These are phyloP conservation scores for Exophiala sp. DNA, from an alignment of 2,329 filamentous ascomycete species.

Conservation along the genomic window DNA sequence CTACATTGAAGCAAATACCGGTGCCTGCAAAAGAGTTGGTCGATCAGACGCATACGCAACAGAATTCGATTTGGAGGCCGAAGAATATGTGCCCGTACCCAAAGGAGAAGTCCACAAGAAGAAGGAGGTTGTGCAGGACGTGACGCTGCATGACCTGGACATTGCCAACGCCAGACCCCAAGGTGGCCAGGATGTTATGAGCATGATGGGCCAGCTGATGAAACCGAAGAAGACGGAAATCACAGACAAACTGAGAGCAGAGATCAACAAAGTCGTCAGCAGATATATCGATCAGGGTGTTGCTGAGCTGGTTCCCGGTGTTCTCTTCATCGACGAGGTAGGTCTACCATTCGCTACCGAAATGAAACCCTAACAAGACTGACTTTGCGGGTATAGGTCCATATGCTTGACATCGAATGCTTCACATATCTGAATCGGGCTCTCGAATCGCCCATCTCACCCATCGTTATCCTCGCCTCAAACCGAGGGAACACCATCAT, in stretches of 20 bases:
- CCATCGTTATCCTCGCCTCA: conserved; percentile 94
- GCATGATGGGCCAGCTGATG: conserved; percentile 99
- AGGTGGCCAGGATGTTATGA: conserved; percentile 98
- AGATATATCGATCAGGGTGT: conserved; percentile 98
- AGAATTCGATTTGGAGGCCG: conserved; percentile 96
- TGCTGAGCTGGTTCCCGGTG: conserved; percentile 93
- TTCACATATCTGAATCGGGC: conserved; percentile 98
- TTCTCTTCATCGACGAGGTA: conserved; percentile 98
- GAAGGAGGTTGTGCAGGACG: conserved; percentile 99
- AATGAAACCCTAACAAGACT: conserved; percentile 2
- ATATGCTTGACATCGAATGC: conserved; percentile 99
- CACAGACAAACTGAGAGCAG: conserved; percentile 87
- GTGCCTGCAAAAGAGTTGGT: conserved; percentile 93
- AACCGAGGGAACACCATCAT: conserved; percentile 93
- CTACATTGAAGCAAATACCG: conserved; percentile 98
- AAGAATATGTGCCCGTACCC: conserved; percentile 97
- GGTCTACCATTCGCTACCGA: conserved; percentile 24
- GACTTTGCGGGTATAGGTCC: conserved; percentile 56
- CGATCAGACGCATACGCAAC: conserved; percentile 95
- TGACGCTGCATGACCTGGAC: conserved; percentile 93
- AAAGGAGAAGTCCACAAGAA: conserved; percentile 99
- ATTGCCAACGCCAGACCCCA: conserved; percentile 92
- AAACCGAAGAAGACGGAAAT: conserved; percentile 99
- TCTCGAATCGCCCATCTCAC: conserved; percentile 89
- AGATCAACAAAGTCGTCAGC: conserved; percentile 99